Evolutionary conservation across 306 rosid genomes (phyloP).

Genomic region (Glycine soja): DNA sequence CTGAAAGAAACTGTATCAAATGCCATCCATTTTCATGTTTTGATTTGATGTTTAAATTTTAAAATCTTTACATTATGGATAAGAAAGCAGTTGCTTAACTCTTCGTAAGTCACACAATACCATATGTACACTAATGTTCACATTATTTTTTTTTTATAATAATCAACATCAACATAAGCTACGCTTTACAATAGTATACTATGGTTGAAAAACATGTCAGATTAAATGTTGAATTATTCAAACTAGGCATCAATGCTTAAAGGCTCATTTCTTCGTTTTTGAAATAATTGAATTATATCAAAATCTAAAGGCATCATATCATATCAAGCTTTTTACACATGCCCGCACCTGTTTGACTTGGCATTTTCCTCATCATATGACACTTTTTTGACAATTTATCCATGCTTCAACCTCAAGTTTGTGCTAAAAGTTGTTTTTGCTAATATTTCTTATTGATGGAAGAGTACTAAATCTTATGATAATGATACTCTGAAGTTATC

Average conservation of each 20-base stretch:
- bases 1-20: slow-evolving; percentile 5
- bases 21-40: slow-evolving; percentile 9
- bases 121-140: neutral
- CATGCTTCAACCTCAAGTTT: slow-evolving; percentile 13
- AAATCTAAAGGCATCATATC: slow-evolving; percentile 10
- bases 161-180: too few relatives aligned
- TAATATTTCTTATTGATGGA: neutral
- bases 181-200: neutral
- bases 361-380: slow-evolving; percentile 2
- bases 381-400: slow-evolving; percentile 10
- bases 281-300: neutral
- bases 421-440: slow-evolving; percentile 1
- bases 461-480: neutral
- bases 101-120: neutral
- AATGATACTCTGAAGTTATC: neutral
- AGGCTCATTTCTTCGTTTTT: neutral
- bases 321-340: slow-evolving; percentile 39
- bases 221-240: neutral
- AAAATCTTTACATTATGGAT: slow-evolving; percentile 2
- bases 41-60: slow-evolving; percentile 43
- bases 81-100: slow-evolving; percentile 28
- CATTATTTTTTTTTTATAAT: too few relatives aligned
- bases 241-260: slow-evolving; percentile 12
- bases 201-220: neutral
- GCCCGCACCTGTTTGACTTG: slow-evolving; percentile 16